Base-by-base conservation (phyloP, 768 basidiomycete species). In the Lentinus brumalis region DNA sequence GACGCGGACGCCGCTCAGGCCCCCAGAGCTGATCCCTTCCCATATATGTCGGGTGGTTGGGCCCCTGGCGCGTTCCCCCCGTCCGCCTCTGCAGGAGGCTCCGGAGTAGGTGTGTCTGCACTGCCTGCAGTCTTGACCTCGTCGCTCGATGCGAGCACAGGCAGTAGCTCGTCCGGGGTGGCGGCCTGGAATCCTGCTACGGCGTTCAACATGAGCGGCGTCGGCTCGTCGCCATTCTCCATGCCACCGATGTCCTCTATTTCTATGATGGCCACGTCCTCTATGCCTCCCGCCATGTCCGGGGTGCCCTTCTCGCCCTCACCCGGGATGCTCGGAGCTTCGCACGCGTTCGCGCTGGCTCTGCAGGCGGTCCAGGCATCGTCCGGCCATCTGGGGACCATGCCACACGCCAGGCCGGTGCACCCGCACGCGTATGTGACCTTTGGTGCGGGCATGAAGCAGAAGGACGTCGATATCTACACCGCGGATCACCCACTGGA, bases 371-470 rank as follows among this genome's bases (percentile, higher is more conserved):
- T 44, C 5, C 51, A 57, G 4, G 51, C 47, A 12, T n/a, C 49
- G 50, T 16, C 53, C 5, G 59, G 47, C 7, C 42, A 31, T 12
- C 66, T 79, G 67, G 61, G 74, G 50, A 68, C 72, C 54, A 56
- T 69, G 58, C 32, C 75, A 62, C 70, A 83, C 60, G 80, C 82
- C 5, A 81, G 81, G 52, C 85, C 91, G 31, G 78, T 88, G 38
- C 79, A 92, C 70, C 74, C 86, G 2, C 84, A 89, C 56, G 90
- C 89, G 39, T 94, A 85, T 70, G 87, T 95, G 10, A 91, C 93
- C 0, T 92, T 96, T 66, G 93, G 93, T 21, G 87, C 94, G 5
- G 94, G 94, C 2, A 86, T 86, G 78, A 78, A 84, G 31, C 92
- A 95, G 73, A 94, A 93, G 70, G 86, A 93, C 61, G 79, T 96